Base-by-base conservation (phyloP, 768 basidiomycete species). In the Phlegmacium glaucopus region DNA sequence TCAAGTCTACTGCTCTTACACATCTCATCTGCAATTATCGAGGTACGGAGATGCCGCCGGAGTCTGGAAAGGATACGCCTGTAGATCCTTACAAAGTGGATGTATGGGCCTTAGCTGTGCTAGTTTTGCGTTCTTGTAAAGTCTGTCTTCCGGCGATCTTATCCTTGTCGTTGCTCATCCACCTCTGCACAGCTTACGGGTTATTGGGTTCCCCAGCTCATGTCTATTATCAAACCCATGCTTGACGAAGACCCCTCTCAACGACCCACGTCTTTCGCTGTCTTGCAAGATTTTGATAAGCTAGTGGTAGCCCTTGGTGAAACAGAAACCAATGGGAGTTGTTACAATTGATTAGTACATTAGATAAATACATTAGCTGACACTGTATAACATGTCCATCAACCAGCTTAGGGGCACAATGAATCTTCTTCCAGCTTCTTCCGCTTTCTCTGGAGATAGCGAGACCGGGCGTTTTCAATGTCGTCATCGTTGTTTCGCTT, bases 361-460 rank as follows among this genome's bases (percentile, higher is more conserved):
- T 22, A 22, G 5, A 22, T 22, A 22, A 2, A 22, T 3, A 5
- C 22, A 22, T 22, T 3, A 22, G 22, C 2, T 22, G 22, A 22
- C 22, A 22, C 22, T 22, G 5, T 22, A 22, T n/a, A n/a, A n/a
- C n/a, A 22, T 22, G n/a, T 22, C 22, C 5, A 3, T 5, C 22
- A 22, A 22, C 22, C 2, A 22, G 22, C 22, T 22, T 22, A 22
- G 2, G 2, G 22, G 22, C 3, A 22, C 22, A 22, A 22, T 5
- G 22, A 22, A 22, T 22, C 22, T 39, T 67, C 64, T 53, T 91
- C 89, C 60, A 91, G 49, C 57, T 78, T 87, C 62, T 78, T 79
- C 42, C 86, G 80, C 70, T 96, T 96, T 57, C 94, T 72, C 60
- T 84, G 82, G 40, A 87, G 60, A 59, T 87, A 93, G 44, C 91